phyloP scores from a whole-genome alignment of 257 asterid species.

The Parsonsia alboflavescens region DNA sequence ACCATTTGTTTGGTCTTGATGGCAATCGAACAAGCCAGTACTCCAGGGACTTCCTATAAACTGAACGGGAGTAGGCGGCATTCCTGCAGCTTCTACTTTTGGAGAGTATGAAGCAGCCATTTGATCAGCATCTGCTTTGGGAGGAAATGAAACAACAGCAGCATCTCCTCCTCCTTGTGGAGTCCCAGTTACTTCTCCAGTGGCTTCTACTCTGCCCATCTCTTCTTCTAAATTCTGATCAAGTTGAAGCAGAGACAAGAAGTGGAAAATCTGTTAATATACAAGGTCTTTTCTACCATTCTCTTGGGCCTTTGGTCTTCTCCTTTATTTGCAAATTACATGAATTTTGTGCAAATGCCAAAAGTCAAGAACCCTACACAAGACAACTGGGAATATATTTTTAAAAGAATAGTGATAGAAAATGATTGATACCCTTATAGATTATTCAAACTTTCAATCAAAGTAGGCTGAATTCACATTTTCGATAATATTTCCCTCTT shows the following conservation, averaged over 20 bases:
- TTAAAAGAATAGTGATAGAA: background rate
- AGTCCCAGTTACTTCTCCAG: background rate
- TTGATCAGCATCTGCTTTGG: background rate
- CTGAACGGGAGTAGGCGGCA: background rate
- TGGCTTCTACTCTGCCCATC: conserved; percentile 22
- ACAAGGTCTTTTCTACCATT: background rate
- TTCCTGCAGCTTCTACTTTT: conserved; percentile 5
- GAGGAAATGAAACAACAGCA: conserved; percentile 13
- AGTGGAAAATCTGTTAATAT: background rate
- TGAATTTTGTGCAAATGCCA: background rate
- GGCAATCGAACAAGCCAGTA: conserved; percentile 33
- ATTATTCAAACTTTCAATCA: background rate
- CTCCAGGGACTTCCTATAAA: conserved; percentile 26
- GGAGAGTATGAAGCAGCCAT: background rate
- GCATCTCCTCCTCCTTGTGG: background rate
- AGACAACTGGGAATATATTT: no score
- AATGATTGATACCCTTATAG: background rate
- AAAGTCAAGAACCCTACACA: background rate
- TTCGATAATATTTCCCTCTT: no score
- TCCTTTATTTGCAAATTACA: no score
- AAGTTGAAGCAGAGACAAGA: background rate
- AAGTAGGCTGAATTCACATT: background rate
- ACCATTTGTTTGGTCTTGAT: conserved; percentile 29
- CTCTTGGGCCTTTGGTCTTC: no score
- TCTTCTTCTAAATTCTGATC: background rate